A percentile compares a stretch with the other conserved stretches of the same genome.
phyloP scores from a whole-genome alignment of 2,329 filamentous ascomycete species.

The Coccinonectria pachysandricola region DNA sequence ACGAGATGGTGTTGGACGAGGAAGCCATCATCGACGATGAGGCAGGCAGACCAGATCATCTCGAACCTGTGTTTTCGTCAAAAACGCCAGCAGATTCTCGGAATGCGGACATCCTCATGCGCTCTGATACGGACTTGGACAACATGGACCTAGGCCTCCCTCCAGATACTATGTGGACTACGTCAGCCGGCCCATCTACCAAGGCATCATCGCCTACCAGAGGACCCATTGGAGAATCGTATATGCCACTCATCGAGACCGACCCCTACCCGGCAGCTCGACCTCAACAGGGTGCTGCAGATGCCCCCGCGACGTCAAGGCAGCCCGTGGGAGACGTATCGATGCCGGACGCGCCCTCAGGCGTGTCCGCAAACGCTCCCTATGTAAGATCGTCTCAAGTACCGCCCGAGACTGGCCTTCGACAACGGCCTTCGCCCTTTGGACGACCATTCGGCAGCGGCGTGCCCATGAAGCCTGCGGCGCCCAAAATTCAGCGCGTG shows the following conservation, averaged over 20 bases:
- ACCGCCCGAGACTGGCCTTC: constrained; percentile 32
- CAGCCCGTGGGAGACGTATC: constrained; percentile 16
- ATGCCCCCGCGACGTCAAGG: constrained; percentile 10
- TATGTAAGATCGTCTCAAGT: constrained; percentile 23
- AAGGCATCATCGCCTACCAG: too few relatives aligned
- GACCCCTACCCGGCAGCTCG: constrained; percentile 12
- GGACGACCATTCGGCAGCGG: constrained; percentile 34
- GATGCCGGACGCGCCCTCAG: constrained; percentile 16
- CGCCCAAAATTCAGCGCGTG: constrained; percentile 32
- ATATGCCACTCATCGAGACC: constrained; percentile 15
- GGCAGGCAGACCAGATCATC: constrained; percentile 10
- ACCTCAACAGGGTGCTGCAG: constrained; percentile 11
- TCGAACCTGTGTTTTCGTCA: too few relatives aligned
- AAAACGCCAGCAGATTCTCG: constrained; percentile 8
- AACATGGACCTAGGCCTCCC: constrained; percentile 30
- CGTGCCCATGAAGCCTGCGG: constrained; percentile 25
- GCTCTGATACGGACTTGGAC: constrained; percentile 32
- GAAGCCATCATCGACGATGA: too few relatives aligned
- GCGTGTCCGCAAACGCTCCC: constrained; percentile 11
- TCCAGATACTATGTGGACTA: constrained; percentile 33
- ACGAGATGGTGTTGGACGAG: constrained; percentile 20
- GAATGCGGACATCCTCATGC: constrained; percentile 19
- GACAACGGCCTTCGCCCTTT: constrained; percentile 26
- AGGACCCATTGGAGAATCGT: constrained; percentile 17
- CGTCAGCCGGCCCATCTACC: too few relatives aligned